Evolutionary conservation across 23 red algal genomes (phyloP).

Genomic region (Gracilaria vermiculophylla): DNA sequence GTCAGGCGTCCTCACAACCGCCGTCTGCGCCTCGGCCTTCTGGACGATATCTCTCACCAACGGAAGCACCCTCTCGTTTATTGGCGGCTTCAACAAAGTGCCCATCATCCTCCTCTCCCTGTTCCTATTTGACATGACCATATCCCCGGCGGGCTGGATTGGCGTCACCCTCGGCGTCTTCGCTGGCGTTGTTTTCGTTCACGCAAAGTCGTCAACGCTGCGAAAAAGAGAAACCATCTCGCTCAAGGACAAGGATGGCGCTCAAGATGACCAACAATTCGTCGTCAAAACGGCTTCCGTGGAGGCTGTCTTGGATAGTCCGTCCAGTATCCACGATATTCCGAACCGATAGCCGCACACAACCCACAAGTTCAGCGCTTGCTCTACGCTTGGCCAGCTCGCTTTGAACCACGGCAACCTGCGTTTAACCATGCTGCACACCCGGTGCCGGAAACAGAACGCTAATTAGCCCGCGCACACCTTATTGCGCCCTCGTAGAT

Average conservation of each 20-base stretch:
- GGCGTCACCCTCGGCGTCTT: slow-evolving; percentile 81
- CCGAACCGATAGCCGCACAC: neutral
- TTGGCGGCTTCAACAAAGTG: slow-evolving; percentile 95
- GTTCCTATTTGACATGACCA: slow-evolving; percentile 78
- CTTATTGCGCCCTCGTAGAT: neutral
- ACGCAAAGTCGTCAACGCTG: slow-evolving; percentile 47
- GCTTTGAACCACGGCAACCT: neutral
- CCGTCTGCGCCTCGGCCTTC: slow-evolving; percentile 84
- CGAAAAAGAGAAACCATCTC: neutral
- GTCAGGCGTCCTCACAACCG: slow-evolving; percentile 77
- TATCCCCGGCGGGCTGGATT: slow-evolving; percentile 70
- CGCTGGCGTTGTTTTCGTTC: slow-evolving; percentile 81
- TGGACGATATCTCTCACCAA: slow-evolving; percentile 82
- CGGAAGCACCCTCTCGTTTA: slow-evolving; percentile 79
- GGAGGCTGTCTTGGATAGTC: neutral
- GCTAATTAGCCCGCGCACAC: neutral
- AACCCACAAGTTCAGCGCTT: neutral
- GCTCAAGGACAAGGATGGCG: neutral
- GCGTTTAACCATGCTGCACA: neutral
- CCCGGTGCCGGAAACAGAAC: neutral
- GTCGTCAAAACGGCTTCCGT: neutral
- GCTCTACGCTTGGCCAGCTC: neutral
- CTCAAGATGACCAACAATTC: neutral
- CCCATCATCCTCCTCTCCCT: slow-evolving; percentile 81
- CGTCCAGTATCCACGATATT: neutral